Conservation (phyloP, 306 rosid genomes). For the Castanea sativa region DNA sequence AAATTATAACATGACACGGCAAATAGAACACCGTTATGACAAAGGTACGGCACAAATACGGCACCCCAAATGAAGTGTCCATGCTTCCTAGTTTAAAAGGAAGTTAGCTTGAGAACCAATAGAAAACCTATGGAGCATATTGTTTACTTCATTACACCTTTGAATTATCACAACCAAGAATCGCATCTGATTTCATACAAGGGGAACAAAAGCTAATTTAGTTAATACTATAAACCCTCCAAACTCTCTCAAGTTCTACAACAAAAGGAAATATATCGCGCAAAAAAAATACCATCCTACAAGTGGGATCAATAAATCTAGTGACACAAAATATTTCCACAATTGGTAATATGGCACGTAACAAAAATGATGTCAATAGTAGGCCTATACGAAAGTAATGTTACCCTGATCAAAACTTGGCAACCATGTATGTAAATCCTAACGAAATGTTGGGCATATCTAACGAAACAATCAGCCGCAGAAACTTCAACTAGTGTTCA, state of each 20-base stretch:
- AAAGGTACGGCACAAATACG: too few relatives aligned
- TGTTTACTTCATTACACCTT: neutral
- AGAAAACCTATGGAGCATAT: neutral
- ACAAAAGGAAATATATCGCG: neutral
- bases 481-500: neutral
- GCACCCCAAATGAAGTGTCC: neutral
- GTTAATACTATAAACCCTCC: neutral
- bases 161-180: neutral
- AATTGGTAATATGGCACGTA: too few relatives aligned
- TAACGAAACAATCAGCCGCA: neutral
- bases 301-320: neutral
- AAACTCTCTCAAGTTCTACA: neutral
- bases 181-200: neutral
- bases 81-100: neutral
- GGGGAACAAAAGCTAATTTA: neutral
- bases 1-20: too few relatives aligned
- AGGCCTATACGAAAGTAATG: too few relatives aligned
- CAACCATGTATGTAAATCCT: too few relatives aligned
- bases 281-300: neutral
- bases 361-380: too few relatives aligned
- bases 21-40: too few relatives aligned
- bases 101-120: neutral
- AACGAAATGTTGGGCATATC: neutral
- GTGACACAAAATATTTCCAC: too few relatives aligned
- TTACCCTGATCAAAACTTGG: too few relatives aligned